Base-by-base conservation (phyloP, 306 rosid species). In the Inga laurina region DNA sequence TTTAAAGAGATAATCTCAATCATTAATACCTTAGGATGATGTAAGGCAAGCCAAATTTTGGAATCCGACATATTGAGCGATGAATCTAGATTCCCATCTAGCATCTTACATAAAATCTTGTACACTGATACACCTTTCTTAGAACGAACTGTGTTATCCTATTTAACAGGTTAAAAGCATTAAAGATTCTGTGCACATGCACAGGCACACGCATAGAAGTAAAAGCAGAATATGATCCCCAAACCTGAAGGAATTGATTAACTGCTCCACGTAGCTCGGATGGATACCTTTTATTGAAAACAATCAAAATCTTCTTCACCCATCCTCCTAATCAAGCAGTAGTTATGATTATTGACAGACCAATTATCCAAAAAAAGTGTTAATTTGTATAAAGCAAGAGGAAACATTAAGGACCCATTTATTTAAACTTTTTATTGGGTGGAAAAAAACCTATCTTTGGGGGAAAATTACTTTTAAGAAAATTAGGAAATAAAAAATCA, bases 21-120 rank as follows among this genome's bases (percentile, higher is more conserved):
- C 43, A 43, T 45, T 18, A 30, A 83, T 85, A 95, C 99, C 97
- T 91, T 90, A 0, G 99, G 98, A 86, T 95, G 98, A 82, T 91
- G 90, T 88, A 95, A 86, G 85, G 88, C 91, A 64, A 95, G 91
- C 97, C 93, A 93, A 83, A 95, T 59, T 80, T 89, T 92, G 74
- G 94, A 92, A 80, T 92, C 90, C 5, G 92, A 86, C 81, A 85
- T 78, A 78, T 83, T 89, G 41, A 35, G 76, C 68, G 94, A 85
- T 46, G 77, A 78, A 77, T 87, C 95, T 82, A 72, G 68, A 85
- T 90, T 87, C 61, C 91, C 94, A 82, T 92, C 98, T 89, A 95
- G 83, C 80, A 90, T 74, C 83, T 88, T 90, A 72, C 91, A 88
- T 79, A 95, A 77, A 73, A 86, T 83, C 88, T 90, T 90, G 84